Conservation (phyloP, 352 stramenopile genomes). For the Halophytophthora polymorphica region DNA sequence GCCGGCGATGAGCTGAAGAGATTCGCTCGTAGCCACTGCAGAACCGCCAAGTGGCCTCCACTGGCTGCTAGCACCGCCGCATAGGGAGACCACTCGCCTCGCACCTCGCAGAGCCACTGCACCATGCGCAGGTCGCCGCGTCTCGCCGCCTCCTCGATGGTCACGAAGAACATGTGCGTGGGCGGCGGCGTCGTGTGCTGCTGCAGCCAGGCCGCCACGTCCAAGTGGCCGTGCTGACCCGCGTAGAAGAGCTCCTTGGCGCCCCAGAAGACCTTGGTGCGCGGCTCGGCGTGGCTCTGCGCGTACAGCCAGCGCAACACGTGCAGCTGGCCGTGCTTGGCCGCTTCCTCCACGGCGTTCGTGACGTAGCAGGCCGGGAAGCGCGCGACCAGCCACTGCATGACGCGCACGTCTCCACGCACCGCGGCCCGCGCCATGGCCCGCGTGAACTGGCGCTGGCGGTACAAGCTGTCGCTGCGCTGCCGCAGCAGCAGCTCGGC, state of each 20-base stretch:
- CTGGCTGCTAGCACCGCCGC: constrained; percentile 11
- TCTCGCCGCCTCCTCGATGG: constrained; percentile 9
- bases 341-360: constrained; percentile 8
- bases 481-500: neutral
- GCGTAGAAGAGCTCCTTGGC: constrained; percentile 17
- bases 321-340: constrained; percentile 9
- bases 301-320: constrained; percentile 8
- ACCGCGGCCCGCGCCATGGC: constrained; percentile 3
- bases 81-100: constrained; percentile 7
- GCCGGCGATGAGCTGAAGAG: constrained; percentile 10
- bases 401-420: constrained; percentile 3
- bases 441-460: constrained; percentile 7
- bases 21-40: constrained; percentile 11
- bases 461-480: constrained; percentile 4
- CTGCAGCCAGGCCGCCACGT: constrained; percentile 12
- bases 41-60: constrained; percentile 11
- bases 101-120: constrained; percentile 8
- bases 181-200: constrained; percentile 9
- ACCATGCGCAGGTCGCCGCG: constrained; percentile 9
- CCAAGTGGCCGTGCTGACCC: constrained; percentile 7
- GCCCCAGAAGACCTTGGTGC: constrained; percentile 7
- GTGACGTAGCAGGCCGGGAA: constrained; percentile 5
- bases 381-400: constrained; percentile 5
- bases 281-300: neutral
- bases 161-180: constrained; percentile 15